Base-by-base conservation (phyloP, 2,329 filamentous ascomycete species). In the Colletotrichum kahawae region DNA sequence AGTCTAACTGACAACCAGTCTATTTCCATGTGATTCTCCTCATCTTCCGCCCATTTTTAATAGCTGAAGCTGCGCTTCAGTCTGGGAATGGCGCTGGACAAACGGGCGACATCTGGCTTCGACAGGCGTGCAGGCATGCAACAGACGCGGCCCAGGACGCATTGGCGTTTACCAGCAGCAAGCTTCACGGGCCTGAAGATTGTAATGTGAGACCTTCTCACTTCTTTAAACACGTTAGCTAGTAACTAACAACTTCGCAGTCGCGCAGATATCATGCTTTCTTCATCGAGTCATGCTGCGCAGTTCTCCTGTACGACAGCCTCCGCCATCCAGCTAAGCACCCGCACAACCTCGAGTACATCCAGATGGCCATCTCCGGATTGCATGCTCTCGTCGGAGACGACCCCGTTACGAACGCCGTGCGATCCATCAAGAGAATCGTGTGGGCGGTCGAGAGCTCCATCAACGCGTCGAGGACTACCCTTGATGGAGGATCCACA, bases 61-160 rank as follows among this genome's bases (percentile, higher is more conserved):
- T 75, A 34, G 72, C 72, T 5, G 72, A 75, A 59, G 72, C 72
- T 16, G 72, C 72, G 5, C 63, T 75, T 13, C 36, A 72, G 56
- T 75, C 72, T 4, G 72, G 72, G 2, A 65, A 67, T 14, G 63
- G 51, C 5, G 36, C 72, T 4, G 38, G 80, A 27, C 74, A 66
- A 13, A 70, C 79, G n/a, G 76, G 79, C 10, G 67, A 76, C 6
- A 82, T 82, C 74, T 82, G 81, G 81, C 77, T 82, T 10, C 74
- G 81, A 56, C 80, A 81, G 33, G 81, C 81, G 1, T 82, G 81
- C 59, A 70, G 81, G 64, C 77, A 79, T 31, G 81, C 81, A 2
- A 79, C 78, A 33, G 79, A 82, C 59, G 79, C 81, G 10, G 81
- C 81, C 7, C 81, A 82, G 51, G 81, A 82, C 70, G 77, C 78